Percentiles rank a stretch among this genome's conserved stretches.
Conservation (phyloP, 179 eudicot genomes). For the Amaranthus tricolor region DNA sequence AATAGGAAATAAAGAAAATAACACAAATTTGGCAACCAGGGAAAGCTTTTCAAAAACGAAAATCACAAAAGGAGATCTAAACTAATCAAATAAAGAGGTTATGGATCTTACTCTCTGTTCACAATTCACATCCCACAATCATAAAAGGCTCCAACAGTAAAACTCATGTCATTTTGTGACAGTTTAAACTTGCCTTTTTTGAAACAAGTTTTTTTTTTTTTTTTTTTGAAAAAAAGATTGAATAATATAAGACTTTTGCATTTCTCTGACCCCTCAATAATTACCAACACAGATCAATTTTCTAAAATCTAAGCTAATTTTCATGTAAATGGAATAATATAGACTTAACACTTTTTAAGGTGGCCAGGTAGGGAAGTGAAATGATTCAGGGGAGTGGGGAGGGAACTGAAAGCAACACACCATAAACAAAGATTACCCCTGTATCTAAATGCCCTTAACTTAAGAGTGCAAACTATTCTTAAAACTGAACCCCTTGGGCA, state of each 20-base stretch:
- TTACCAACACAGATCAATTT: not conserved
- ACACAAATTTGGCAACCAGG: not conserved
- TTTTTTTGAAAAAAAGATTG: not conserved
- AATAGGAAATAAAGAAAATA: not conserved
- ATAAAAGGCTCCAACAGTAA: not conserved
- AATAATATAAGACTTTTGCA: no score
- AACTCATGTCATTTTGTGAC: not conserved
- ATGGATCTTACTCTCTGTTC: not conserved
- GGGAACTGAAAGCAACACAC: not conserved
- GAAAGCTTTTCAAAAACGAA: not conserved
- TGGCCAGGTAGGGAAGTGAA: not conserved
- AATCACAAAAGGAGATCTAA: not conserved
- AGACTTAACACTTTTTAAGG: not conserved
- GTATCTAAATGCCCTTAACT: not conserved
- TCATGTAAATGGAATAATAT: not conserved
- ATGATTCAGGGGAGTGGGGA: not conserved
- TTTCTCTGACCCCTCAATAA: not conserved
- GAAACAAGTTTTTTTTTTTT: not conserved
- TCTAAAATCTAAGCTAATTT: not conserved
- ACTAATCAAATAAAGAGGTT: slow-evolving; percentile 3
- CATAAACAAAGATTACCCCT: not conserved
- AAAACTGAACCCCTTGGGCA: not conserved
- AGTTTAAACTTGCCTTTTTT: not conserved
- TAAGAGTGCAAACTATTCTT: not conserved
- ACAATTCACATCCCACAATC: not conserved